Percentiles rank a stretch among this genome's conserved stretches.
phyloP scores from a whole-genome alignment of 306 rosid species.

The Arachis hypogaea region DNA sequence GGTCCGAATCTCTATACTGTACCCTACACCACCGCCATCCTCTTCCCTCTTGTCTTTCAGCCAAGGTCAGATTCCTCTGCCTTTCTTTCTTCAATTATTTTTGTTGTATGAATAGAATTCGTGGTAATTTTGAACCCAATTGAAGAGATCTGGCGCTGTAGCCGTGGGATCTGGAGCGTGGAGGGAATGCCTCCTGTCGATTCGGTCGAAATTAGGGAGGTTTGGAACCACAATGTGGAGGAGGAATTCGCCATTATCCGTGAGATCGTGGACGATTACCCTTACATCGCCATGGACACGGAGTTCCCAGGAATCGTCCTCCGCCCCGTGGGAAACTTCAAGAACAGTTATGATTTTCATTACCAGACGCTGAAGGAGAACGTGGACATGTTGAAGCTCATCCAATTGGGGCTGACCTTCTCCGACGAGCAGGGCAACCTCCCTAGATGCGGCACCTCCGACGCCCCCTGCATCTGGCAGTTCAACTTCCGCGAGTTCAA shows the following conservation, averaged over 20 bases:
- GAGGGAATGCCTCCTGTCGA: constrained; percentile 9
- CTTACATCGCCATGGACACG: constrained; percentile 58
- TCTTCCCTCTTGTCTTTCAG: constrained; percentile 1
- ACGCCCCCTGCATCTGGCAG: constrained; percentile 50
- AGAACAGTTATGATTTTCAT: constrained; percentile 52
- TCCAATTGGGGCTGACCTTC: constrained; percentile 55
- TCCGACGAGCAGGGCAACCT: constrained; percentile 58
- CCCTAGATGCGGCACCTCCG: constrained; percentile 33
- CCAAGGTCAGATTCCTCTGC: not conserved
- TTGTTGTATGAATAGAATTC: not conserved
- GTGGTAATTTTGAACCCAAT: not conserved
- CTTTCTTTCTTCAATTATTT: not conserved
- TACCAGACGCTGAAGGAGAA: constrained; percentile 62
- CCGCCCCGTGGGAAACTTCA: constrained; percentile 57
- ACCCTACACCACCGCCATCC: not conserved
- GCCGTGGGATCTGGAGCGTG: not conserved
- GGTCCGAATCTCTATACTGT: not conserved
- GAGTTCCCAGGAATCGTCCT: constrained; percentile 60
- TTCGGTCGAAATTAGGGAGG: constrained; percentile 57
- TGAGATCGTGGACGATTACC: constrained; percentile 54
- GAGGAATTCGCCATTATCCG: constrained; percentile 51
- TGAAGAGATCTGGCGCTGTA: not conserved
- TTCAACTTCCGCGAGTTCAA: constrained; percentile 57
- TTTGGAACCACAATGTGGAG: constrained; percentile 56
- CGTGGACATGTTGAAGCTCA: constrained; percentile 56